Evolutionary conservation across 2,329 filamentous ascomycete genomes (phyloP).

Genomic region (Zymoseptoria crescenta): DNA sequence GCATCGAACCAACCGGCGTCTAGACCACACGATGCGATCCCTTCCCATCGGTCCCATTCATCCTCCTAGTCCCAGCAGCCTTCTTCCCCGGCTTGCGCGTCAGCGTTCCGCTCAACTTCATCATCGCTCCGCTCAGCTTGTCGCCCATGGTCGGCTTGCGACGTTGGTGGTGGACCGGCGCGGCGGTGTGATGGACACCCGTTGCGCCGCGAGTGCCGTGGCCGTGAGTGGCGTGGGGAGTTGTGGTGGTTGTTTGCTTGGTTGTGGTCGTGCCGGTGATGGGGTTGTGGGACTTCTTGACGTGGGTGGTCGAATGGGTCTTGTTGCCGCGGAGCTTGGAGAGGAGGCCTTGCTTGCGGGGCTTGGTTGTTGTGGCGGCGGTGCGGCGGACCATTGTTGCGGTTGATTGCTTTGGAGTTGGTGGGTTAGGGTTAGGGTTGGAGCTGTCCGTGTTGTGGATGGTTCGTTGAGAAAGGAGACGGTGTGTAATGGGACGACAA

Average conservation of each 20-base stretch:
- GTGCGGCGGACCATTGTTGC: constrained; percentile 17
- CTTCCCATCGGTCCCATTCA: constrained; percentile 30
- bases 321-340: constrained; percentile 42
- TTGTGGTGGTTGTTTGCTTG: constrained; percentile 27
- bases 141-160: constrained; percentile 62
- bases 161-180: constrained; percentile 54
- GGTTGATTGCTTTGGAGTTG: neutral
- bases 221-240: constrained; percentile 18
- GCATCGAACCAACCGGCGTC: neutral
- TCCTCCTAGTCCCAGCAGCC: constrained; percentile 34
- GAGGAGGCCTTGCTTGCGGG: constrained; percentile 44
- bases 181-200: constrained; percentile 15
- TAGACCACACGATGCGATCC: constrained; percentile 15
- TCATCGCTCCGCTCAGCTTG: constrained; percentile 68
- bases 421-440: neutral
- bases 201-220: constrained; percentile 7
- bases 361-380: constrained; percentile 12
- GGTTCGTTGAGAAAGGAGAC: neutral
- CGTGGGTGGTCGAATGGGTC: constrained; percentile 36
- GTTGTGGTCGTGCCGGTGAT: constrained; percentile 34
- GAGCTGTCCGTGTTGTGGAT: neutral
- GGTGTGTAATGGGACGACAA: neutral
- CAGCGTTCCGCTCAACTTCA: constrained; percentile 63
- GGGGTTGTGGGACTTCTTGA: constrained; percentile 36
- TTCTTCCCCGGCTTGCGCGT: constrained; percentile 64